Evolutionary conservation across 2,329 filamentous ascomycete species (phyloP).

Genomic region (Lachnum nothofagi): DNA sequence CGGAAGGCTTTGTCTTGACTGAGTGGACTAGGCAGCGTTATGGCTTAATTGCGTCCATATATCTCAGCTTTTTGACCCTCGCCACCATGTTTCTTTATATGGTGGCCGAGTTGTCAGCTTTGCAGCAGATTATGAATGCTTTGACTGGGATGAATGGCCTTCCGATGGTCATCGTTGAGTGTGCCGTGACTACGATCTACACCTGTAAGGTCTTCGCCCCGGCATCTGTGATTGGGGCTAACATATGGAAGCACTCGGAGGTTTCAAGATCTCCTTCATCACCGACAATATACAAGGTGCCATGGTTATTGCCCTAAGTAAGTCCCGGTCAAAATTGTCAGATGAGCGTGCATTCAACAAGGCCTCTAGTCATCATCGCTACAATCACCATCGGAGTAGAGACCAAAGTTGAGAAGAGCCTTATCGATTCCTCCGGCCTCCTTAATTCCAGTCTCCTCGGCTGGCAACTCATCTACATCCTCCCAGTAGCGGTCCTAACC

Average conservation of each 20-base stretch:
- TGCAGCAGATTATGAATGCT: conserved; percentile 71
- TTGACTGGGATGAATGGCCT: conserved; percentile 71
- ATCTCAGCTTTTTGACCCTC: conserved; percentile 71
- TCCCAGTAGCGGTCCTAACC: conserved; percentile 73
- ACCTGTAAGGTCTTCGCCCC: conserved; percentile 53
- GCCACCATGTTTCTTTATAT: conserved; percentile 83
- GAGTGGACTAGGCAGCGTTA: conserved; percentile 81
- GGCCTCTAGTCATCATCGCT: conserved; percentile 55
- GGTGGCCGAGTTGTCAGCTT: conserved; percentile 75
- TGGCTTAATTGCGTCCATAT: conserved; percentile 62
- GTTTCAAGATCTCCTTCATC: conserved; percentile 78
- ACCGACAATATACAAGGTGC: conserved; percentile 77
- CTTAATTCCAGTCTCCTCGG: conserved; percentile 66
- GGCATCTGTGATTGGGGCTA: conserved; percentile 2
- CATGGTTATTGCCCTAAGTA: conserved; percentile 66
- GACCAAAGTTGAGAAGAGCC: conserved; percentile 63
- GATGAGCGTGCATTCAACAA: background rate
- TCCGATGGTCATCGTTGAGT: conserved; percentile 72
- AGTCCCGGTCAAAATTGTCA: conserved; percentile 6
- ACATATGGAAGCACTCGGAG: conserved; percentile 57
- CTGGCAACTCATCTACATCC: conserved; percentile 81
- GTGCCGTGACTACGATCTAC: conserved; percentile 73
- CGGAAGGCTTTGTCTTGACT: conserved; percentile 77
- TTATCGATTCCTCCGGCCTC: conserved; percentile 64
- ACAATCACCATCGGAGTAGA: conserved; percentile 73